Evolutionary conservation across 257 asterid species (phyloP), one percentile per base, ranked within the genome.

Genomic region (Coffea canephora): DNA sequence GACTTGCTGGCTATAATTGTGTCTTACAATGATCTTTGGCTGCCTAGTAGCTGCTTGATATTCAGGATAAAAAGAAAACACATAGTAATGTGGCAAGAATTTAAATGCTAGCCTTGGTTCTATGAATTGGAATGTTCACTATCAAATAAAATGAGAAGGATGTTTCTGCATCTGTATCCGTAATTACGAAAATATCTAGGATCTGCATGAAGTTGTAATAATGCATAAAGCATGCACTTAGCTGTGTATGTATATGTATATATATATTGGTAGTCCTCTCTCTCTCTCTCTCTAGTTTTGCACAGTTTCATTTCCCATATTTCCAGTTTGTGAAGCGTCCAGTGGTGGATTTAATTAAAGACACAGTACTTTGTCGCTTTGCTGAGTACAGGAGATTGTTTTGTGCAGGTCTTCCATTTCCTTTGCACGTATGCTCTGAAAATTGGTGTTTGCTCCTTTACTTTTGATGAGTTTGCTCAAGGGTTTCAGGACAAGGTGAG

Each of bases 401-500:
- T 36, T 73, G 52, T 83, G 93, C 90, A 96, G 99, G 96, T 80
- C 36, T 94, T 90, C 88, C 93, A 92, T 85, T 96, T 96, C 82
- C 87, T 96, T 77, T 90, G 90, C 81, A 94, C 97, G 25, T 90
- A 89, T 81, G 97, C 98, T 80, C 83, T 82, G 74, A 86, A 87
- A 72, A 82, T 90, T 77, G 83, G 92, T 82, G 49, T 85, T 66
- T 59, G 59, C 73, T 90, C 98, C 34, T 94, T 96, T 88, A 90
- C 97, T 83, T 79, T 94, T 39, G 98, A 94, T 69, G 98, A 91
- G 74, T 92, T 94, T 85, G 95, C 91, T 5, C 90, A 85, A 77
- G 93, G 97, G 73, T 94, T 94, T 86, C 91, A 87, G 81, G 98
- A 91, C 77, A 90, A 94, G 92, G 99, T 92, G 87, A 88, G 89